Conservation (phyloP, 1,284 basidiomycete species). For the Malassezia caprae region DNA sequence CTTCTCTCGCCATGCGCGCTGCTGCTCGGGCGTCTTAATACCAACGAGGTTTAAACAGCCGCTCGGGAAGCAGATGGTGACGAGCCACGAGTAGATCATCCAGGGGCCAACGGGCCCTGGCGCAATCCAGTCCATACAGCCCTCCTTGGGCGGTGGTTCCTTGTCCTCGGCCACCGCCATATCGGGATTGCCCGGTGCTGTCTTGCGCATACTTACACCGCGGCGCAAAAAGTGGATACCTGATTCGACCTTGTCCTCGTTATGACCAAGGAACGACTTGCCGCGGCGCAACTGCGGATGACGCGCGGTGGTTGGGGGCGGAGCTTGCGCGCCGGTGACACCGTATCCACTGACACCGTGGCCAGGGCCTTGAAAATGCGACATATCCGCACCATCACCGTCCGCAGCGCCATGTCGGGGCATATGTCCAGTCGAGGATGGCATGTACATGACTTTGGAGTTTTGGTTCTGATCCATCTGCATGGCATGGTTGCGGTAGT, state of each 20-base stretch:
- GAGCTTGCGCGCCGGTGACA: constrained; percentile 27
- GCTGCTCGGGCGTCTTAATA: constrained; percentile 80
- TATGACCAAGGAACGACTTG: constrained; percentile 45
- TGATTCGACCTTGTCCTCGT: constrained; percentile 45
- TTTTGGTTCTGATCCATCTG: constrained; percentile 55
- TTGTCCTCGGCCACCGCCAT: constrained; percentile 26
- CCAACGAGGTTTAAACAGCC: constrained; percentile 55
- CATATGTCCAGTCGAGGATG: constrained; percentile 45
- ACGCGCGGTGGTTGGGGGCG: constrained; percentile 24
- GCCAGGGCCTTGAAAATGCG: constrained; percentile 36
- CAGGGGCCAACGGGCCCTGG: constrained; percentile 76
- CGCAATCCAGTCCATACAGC: constrained; percentile 26
- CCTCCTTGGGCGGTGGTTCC: constrained; percentile 7
- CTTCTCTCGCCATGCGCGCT: constrained; percentile 96
- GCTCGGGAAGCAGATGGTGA: constrained; percentile 73
- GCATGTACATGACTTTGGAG: constrained; percentile 40
- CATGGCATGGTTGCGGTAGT: constrained; percentile 81
- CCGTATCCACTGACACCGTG: constrained; percentile 46
- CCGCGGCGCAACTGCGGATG: constrained; percentile 36
- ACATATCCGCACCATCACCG: constrained; percentile 28
- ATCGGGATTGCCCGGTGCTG: constrained; percentile 24
- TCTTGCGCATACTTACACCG: constrained; percentile 41
- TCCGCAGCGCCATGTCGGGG: constrained; percentile 42
- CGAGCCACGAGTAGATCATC: constrained; percentile 87
- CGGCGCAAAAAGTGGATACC: constrained; percentile 47